Base-by-base conservation (phyloP, 441 rosid species). In the Populus hybrid region DNA sequence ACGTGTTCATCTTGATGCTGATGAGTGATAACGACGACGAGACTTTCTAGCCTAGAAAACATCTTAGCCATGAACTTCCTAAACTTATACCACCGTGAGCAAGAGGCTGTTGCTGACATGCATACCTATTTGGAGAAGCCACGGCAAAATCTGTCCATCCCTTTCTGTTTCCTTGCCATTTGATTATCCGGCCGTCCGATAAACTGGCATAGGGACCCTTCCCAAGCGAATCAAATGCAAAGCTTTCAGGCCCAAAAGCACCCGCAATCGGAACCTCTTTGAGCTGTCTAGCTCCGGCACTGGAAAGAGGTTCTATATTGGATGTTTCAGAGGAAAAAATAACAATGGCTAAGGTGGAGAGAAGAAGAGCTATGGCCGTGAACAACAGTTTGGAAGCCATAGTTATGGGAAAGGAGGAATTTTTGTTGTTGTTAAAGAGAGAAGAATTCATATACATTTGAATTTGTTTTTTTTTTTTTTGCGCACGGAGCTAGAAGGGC, bases 121-220 rank as follows among this genome's bases (percentile, higher is more conserved):
- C 40, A 9, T 75, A 35, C 87, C 87, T 79, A 72, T 74, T 67
- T 5, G 75, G 68, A 9, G 87, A 77, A 28, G 88, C 38, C 36
- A 77, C 19, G 1, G 88, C 86, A 76, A 85, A 88, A 70, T 86
- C 85, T 1, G 46, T 65, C 89, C 89, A 86, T 16, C 72, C 79
- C 8, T 53, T 59, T 12, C 34, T 26, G 1, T 53, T 0, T 3
- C 76, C 80, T 35, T 65, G 77, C 88, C 87, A 86, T 71, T 70
- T 79, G 75, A 85, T 81, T 50, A 84, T 74, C 66, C 88, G 72
- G 10, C 87, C 91, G 4, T 86, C 87, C 2, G 84, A 82, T 19
- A 86, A 82, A 16, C 88, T 79, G 16, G 80, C 72, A 12, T 83
- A 85, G 8, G 88, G 86, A 5, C 86, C 88, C 34, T 18, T 30